Base-by-base conservation (phyloP, 1,284 basidiomycete species). In the Ceratobasidium sp. region DNA sequence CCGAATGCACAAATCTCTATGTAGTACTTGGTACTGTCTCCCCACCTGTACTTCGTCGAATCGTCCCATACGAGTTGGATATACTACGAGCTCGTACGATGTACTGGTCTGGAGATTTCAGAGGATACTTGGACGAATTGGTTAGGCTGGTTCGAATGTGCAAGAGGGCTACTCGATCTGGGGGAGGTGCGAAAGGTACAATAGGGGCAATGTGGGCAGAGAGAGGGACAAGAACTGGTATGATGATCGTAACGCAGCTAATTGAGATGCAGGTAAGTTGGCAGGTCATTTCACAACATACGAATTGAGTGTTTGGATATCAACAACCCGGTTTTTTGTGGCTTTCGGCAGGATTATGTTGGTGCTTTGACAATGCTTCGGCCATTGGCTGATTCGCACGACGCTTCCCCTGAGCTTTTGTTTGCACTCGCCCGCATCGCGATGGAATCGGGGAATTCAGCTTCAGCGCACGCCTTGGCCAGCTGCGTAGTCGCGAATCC, bases 1-100 rank as follows among this genome's bases (percentile, higher is more conserved):
- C 89, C 23, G 92, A 94, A 81, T 89, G 89, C 78, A 88, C 87
- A 26, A 90, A 91, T 80, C 84, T 93, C n/a, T 93, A 91, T 79
- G 81, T 85, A n/a, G 88, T 89, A 21, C 85, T 93, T 53, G 84
- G 86, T 74, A 82, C 83, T 43, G 84, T 90, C 71, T 84, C 87
- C 74, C 85, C 89, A 1, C 65, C 36, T 6, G 55, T 52, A 2
- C 52, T 55, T 18, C 52, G 65, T n/a, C 78, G 79, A 21, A 79
- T 84, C 46, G 77, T 85, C 10, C 92, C 92, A 5, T 94, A 93
- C 77, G 92, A 93, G 79, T 84, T 94, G 74, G 89, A 90, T 77
- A 88, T 94, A 62, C 87, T 93, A 80, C 82, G 87, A 48, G 86
- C 90, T 6, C 85, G 90, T 4, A 89, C 80, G 45, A 86, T 86